Evolutionary conservation across 352 stramenopile species (phyloP).

Genomic region (Pythium guiyangense): DNA sequence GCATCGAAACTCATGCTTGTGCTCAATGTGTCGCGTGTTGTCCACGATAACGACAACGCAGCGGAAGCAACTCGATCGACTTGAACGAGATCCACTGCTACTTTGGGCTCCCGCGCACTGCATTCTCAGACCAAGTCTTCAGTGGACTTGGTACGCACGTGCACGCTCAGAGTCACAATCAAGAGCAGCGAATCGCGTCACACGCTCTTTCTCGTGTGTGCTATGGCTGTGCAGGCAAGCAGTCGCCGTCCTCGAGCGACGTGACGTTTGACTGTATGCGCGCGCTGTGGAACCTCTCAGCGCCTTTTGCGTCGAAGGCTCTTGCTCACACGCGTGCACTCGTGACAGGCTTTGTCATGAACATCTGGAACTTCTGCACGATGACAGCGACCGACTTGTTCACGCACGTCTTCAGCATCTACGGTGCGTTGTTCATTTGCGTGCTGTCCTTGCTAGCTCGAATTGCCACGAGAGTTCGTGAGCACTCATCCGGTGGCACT

Average conservation of each 20-base stretch:
- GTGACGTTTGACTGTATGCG: slow-evolving; percentile 41
- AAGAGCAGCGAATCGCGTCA: too few species aligned
- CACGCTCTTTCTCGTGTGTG: not conserved
- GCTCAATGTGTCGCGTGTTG: not conserved
- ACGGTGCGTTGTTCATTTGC: slow-evolving; percentile 17
- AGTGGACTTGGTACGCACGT: slow-evolving; percentile 32
- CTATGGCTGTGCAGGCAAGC: slow-evolving; percentile 21
- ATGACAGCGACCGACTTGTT: slow-evolving; percentile 36
- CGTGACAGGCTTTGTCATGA: slow-evolving; percentile 41
- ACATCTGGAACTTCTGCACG: slow-evolving; percentile 60
- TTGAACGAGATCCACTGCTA: slow-evolving; percentile 44
- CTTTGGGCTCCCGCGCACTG: slow-evolving; percentile 31
- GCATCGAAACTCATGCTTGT: not conserved
- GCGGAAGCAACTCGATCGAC: slow-evolving; percentile 51
- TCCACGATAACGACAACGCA: slow-evolving; percentile 1
- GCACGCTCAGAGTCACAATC: not conserved
- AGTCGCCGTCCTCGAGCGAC: slow-evolving; percentile 21
- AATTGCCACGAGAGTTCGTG: not conserved
- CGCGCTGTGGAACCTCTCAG: not conserved
- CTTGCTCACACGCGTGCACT: not conserved
- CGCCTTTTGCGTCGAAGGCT: not conserved
- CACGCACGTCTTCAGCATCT: slow-evolving; percentile 40
- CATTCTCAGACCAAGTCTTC: slow-evolving; percentile 49
- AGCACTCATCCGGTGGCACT: slow-evolving; percentile 1
- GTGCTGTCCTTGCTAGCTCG: not conserved